Percentiles rank a stretch among this genome's conserved stretches.
Evolutionary conservation across 2,329 filamentous ascomycete genomes (phyloP).

Genomic region (Cytospora chrysosperma): DNA sequence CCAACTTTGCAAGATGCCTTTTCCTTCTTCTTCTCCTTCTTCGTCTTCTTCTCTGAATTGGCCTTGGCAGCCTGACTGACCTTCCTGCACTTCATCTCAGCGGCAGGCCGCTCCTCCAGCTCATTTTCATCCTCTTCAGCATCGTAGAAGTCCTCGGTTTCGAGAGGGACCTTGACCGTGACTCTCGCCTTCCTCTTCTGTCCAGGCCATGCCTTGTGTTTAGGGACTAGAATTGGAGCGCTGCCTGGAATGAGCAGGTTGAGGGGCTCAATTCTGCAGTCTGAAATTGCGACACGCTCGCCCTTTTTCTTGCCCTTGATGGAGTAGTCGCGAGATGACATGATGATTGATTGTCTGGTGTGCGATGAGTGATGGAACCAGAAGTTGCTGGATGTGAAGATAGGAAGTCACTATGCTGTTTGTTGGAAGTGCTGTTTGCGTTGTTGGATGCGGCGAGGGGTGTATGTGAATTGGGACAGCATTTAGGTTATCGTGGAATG

Average conservation of each 20-base stretch:
- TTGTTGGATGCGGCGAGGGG: too few relatives aligned
- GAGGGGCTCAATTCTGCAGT: slow-evolving; percentile 21
- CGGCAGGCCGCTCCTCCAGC: not conserved
- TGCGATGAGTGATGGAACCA: not conserved
- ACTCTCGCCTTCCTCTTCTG: not conserved
- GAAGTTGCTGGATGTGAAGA: not conserved
- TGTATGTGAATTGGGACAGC: too few relatives aligned
- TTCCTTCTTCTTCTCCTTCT: not conserved
- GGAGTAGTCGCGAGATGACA: slow-evolving; percentile 7
- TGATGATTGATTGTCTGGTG: not conserved
- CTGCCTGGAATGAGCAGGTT: slow-evolving; percentile 21
- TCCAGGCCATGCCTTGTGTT: slow-evolving; percentile 12
- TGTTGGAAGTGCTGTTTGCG: too few relatives aligned
- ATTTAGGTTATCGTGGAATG: too few relatives aligned
- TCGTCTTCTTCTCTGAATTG: not conserved
- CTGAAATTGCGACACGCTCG: slow-evolving; percentile 6
- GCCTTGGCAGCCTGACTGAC: slow-evolving; percentile 8
- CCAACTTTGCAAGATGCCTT: slow-evolving; percentile 7
- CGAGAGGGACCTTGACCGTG: not conserved
- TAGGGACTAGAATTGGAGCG: slow-evolving; percentile 21
- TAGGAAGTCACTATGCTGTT: not conserved
- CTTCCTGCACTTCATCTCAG: slow-evolving; percentile 6
- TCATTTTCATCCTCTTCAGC: slow-evolving; percentile 1
- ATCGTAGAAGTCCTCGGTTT: not conserved
- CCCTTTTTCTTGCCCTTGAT: slow-evolving; percentile 3